Evolutionary conservation across 371 early-diverging fungal genomes (phyloP), one percentile per base, ranked within the genome.

Genomic region (Rhizomucor pusillus): DNA sequence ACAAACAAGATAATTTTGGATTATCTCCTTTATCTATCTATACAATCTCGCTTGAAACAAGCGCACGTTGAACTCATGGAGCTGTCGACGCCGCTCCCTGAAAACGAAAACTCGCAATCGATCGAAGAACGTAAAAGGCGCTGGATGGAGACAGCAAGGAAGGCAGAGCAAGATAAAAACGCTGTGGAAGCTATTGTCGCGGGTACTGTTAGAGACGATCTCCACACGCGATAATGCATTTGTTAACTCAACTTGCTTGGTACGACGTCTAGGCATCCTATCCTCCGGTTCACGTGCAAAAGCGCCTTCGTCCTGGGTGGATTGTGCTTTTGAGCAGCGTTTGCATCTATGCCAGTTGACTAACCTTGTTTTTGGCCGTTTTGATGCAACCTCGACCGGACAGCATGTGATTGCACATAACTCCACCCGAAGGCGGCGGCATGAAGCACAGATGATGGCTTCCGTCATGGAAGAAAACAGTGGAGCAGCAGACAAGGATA

Each of bases 1-100:
- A 84, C 84, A 5, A 81, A 81, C 50, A 81, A 81, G 52, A 75
- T 81, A 36, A 84, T 84, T 57, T 59, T 84, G 35, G 82, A 84
- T 60, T 82, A 84, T 47, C 66, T 81, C 41, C 69, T 84, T 43
- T 80, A 78, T 56, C 63, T 81, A 7, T 84, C 84, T 5, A 84
- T 81, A 49, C 82, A 81, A 59, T 80, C 84, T 19, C 67, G 82
- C 43, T 66, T 80, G 34, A 73, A 75, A 52, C 81, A 78, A 41
- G 75, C 79, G 4, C 71, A 78, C 53, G 66, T 78, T 3, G 79
- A 78, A 23, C 48, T 78, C 13, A 52, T 70, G 29, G 79, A 78
- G 39, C 47, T 77, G 16, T 58, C 71, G 10, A 48, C 44, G 4
- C 70, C 77, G 12, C 47, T 70, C 9, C 66, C 62, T 11, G 56